These are phyloP conservation scores for Aspergillus asperescens DNA, from an alignment of 495 filamentous ascomycete genomes.

Conservation along the genomic window DNA sequence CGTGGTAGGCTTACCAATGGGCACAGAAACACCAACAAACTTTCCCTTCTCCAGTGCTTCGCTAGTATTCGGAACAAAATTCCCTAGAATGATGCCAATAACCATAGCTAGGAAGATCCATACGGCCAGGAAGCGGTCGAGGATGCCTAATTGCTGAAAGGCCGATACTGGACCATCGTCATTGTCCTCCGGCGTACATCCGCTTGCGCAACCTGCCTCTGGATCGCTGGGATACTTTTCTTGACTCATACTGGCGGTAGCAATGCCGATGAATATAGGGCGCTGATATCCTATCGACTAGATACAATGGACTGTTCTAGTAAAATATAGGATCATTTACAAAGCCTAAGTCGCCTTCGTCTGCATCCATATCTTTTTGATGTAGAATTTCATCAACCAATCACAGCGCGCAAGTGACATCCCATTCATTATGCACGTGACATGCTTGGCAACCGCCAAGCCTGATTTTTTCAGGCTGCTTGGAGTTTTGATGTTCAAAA, in stretches of 20 bases:
- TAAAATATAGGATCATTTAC: too few species aligned
- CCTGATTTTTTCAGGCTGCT: too few species aligned
- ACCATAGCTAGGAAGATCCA: constrained; percentile 88
- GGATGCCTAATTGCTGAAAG: constrained; percentile 55
- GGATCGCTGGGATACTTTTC: constrained; percentile 7
- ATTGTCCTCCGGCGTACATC: not conserved
- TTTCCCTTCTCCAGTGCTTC: constrained; percentile 62
- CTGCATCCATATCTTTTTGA: too few species aligned
- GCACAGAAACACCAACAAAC: constrained; percentile 70
- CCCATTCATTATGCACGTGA: not conserved
- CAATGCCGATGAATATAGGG: not conserved
- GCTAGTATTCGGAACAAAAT: constrained; percentile 62
- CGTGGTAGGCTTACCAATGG: constrained; percentile 58
- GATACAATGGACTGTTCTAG: too few species aligned
- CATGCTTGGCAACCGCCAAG: not conserved
- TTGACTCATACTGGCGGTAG: not conserved
- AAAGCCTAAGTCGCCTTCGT: too few species aligned
- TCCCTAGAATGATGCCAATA: constrained; percentile 72
- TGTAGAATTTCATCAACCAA: not conserved
- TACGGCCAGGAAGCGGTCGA: constrained; percentile 72
- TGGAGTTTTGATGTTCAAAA: too few species aligned
- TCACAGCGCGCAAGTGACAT: not conserved
- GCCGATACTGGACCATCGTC: constrained; percentile 20
- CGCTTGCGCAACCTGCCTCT: constrained; percentile 6
- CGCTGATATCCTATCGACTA: too few species aligned